Conservation (phyloP, 2,329 filamentous ascomycete genomes). For the Paracoccidioides lutzii region DNA sequence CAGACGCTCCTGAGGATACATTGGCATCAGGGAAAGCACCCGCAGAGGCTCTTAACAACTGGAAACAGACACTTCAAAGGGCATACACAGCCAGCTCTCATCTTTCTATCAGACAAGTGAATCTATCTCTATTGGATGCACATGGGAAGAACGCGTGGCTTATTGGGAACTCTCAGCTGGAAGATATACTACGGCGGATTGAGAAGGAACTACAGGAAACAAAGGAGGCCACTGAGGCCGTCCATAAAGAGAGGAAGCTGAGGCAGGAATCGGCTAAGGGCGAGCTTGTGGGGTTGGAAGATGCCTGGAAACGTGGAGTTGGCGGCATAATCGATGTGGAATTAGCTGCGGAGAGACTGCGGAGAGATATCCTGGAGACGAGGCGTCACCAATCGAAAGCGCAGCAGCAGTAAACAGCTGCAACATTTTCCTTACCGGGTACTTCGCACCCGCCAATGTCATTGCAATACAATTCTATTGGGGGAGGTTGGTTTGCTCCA, state of each 20-base stretch:
- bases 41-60: slow-evolving; percentile 29
- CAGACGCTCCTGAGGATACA: slow-evolving; percentile 39
- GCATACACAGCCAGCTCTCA: slow-evolving; percentile 49
- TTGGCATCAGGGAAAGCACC: slow-evolving; percentile 19
- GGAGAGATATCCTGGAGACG: slow-evolving; percentile 52
- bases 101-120: slow-evolving; percentile 42
- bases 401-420: slow-evolving; percentile 16
- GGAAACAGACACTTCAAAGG: slow-evolving; percentile 39
- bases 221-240: slow-evolving; percentile 56
- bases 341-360: slow-evolving; percentile 63
- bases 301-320: slow-evolving; percentile 66
- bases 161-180: slow-evolving; percentile 66
- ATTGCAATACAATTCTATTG: background rate
- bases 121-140: slow-evolving; percentile 61
- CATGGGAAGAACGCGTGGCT: slow-evolving; percentile 89
- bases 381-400: slow-evolving; percentile 33
- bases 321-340: slow-evolving; percentile 75
- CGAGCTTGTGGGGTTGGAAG: slow-evolving; percentile 62
- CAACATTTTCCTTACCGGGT: too few species aligned
- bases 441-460: background rate
- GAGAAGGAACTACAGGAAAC: slow-evolving; percentile 62
- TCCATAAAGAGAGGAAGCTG: slow-evolving; percentile 57
- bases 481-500: background rate
- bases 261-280: slow-evolving; percentile 58
- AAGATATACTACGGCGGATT: slow-evolving; percentile 54